Conservation (phyloP, 1,284 basidiomycete genomes). For the Cryptococcus deneoformans region DNA sequence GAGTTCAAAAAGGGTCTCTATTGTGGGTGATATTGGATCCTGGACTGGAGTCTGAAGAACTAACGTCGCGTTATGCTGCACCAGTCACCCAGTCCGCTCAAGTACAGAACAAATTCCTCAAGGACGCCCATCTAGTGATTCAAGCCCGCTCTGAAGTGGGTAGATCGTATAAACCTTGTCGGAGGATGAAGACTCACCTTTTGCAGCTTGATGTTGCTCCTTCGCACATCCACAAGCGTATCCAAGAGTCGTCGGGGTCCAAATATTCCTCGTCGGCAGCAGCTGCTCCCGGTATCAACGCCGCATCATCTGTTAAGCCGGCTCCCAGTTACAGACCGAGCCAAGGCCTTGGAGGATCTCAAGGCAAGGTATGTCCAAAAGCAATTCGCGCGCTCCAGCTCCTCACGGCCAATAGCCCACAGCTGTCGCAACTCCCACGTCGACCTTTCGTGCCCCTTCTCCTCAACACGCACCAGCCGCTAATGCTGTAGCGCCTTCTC, state of each 20-base stretch:
- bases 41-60: background rate
- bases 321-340: conserved; percentile 41
- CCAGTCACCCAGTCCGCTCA: conserved; percentile 73
- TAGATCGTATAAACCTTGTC: background rate
- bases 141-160: conserved; percentile 84
- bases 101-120: conserved; percentile 71
- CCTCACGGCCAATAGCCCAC: no score
- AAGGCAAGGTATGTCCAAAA: conserved; percentile 22
- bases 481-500: conserved; percentile 51
- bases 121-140: conserved; percentile 84
- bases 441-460: conserved; percentile 34
- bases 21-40: conserved; percentile 48
- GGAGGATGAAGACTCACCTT: no score
- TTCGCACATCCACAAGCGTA: conserved; percentile 74
- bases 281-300: conserved; percentile 28
- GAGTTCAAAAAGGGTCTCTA: conserved; percentile 90
- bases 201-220: conserved; percentile 74
- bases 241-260: conserved; percentile 88
- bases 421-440: conserved; percentile 24
- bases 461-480: conserved; percentile 15
- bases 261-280: conserved; percentile 59
- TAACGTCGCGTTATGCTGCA: background rate
- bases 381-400: no score
- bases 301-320: conserved; percentile 22
- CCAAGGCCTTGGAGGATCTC: conserved; percentile 43